Conservation (phyloP, 2,329 filamentous ascomycete genomes). For the Coniochaeta prunicola region DNA sequence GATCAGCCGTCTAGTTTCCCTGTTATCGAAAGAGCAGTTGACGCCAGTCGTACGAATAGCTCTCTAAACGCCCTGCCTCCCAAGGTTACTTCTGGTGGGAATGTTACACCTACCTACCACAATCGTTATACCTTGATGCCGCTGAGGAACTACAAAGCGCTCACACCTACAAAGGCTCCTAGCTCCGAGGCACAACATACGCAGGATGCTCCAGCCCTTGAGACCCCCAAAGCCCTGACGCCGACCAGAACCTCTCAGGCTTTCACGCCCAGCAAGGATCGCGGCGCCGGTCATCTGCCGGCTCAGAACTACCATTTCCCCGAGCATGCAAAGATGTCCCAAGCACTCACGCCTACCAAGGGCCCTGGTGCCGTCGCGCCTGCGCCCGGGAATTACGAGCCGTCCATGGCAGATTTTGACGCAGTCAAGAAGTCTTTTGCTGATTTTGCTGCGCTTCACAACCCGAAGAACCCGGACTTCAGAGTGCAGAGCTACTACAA, state of each 20-base stretch:
- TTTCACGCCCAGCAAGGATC: not conserved
- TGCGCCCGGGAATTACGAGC: not conserved
- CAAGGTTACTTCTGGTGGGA: not conserved
- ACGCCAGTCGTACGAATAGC: not conserved
- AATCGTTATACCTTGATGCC: not conserved
- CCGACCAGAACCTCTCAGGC: not conserved
- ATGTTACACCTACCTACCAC: not conserved
- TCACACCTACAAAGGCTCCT: not conserved
- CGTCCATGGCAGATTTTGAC: not conserved
- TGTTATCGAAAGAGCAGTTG: not conserved
- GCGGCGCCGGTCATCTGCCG: no score
- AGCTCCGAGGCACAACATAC: not conserved
- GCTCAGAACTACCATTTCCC: no score
- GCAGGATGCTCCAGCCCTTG: not conserved
- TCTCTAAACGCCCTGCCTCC: not conserved
- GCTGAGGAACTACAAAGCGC: not conserved
- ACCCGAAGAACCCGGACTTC: not conserved
- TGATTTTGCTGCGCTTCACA: not conserved
- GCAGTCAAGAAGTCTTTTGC: not conserved
- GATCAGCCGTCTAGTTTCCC: no score
- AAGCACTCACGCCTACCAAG: not conserved
- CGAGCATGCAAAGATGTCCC: no score
- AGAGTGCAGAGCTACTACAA: not conserved
- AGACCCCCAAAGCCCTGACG: not conserved
- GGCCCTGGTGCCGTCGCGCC: not conserved